Evolutionary conservation across 2,329 filamentous ascomycete species (phyloP).

Genomic region (Albifimbria verrucaria): DNA sequence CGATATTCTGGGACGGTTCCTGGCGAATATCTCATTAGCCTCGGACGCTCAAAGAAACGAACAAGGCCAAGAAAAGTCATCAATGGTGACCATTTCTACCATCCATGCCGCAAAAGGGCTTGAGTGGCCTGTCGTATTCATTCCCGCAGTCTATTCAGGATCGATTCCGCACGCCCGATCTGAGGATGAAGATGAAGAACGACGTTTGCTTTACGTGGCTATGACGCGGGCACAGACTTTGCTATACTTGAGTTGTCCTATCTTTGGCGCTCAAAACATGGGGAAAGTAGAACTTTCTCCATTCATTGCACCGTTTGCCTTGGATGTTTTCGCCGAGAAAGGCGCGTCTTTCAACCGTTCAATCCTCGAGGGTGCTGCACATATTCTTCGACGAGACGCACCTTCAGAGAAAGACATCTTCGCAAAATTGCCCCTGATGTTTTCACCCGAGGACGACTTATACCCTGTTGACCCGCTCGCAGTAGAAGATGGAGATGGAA

Average conservation of each 20-base stretch:
- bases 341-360: slow-evolving; percentile 68
- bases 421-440: slow-evolving; percentile 49
- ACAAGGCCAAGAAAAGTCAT: slow-evolving; percentile 51
- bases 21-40: slow-evolving; percentile 88
- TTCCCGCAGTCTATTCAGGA: slow-evolving; percentile 84
- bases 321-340: slow-evolving; percentile 45
- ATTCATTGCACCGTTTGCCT: slow-evolving; percentile 59
- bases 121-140: slow-evolving; percentile 94
- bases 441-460: slow-evolving; percentile 61
- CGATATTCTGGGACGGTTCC: slow-evolving; percentile 66
- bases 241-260: slow-evolving; percentile 79
- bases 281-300: slow-evolving; percentile 65
- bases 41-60: slow-evolving; percentile 69
- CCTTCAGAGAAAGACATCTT: slow-evolving; percentile 56
- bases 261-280: slow-evolving; percentile 58
- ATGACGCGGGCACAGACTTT: slow-evolving; percentile 91
- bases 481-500: slow-evolving; percentile 15
- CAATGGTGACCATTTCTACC: slow-evolving; percentile 84
- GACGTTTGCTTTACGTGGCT: slow-evolving; percentile 86
- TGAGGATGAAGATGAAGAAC: slow-evolving; percentile 84
- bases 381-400: slow-evolving; percentile 63
- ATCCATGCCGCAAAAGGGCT: slow-evolving; percentile 95
- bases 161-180: slow-evolving; percentile 86
- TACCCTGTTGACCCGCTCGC: slow-evolving; percentile 61
- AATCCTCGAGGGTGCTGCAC: slow-evolving; percentile 63